Base-by-base conservation (phyloP, 805 yeast genomes). In the Wickerhamiella hasegawae region DNA sequence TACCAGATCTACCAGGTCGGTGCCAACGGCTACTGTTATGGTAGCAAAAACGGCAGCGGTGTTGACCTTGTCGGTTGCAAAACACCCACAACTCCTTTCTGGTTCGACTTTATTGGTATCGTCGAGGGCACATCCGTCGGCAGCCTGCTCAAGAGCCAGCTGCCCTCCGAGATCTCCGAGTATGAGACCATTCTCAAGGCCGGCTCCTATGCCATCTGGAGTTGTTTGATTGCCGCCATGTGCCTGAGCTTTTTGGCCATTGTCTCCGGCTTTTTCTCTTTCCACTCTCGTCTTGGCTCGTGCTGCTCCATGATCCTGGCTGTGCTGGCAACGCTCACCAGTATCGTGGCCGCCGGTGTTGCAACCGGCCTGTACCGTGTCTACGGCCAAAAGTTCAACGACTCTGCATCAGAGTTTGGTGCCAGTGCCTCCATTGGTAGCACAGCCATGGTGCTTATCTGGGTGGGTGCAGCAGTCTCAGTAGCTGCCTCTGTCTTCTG, bases 11-110 rank as follows among this genome's bases (percentile, higher is more conserved):
- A 69, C 44, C 62, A 68, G 12, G 57, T 73, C 23, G 79, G 81
- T 25, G 54, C 71, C 44, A 75, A 77, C 69, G 76, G 77, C 18
- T 74, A 71, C 54, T 76, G 84, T 53, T 46, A 59, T 36, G 76
- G 73, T 17, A 43, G 48, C 37, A 33, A 44, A 39, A 32, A 45
- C 33, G 54, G 44, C 26, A 46, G 49, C 21, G 39, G 39, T 26
- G 46, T 52, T 29, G 37, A 59, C 33, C 60, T 62, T 43, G 58
- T 63, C 3, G 59, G 59, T 50, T 80, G 92, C 53, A 57, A 69
- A 12, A 47, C 60, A 8, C 71, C 85, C 16, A 53, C 60, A 38
- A 60, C 70, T 3, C 71, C 71, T 43, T 80, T 63, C 52, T 54
- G 60, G 40, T 68, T 79, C 45, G 69, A 76, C 48, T 74, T 79